A percentile compares a stretch with the other conserved stretches of the same genome.
Evolutionary conservation across 2,329 filamentous ascomycete species (phyloP).

Genomic region (Fusarium sp.): DNA sequence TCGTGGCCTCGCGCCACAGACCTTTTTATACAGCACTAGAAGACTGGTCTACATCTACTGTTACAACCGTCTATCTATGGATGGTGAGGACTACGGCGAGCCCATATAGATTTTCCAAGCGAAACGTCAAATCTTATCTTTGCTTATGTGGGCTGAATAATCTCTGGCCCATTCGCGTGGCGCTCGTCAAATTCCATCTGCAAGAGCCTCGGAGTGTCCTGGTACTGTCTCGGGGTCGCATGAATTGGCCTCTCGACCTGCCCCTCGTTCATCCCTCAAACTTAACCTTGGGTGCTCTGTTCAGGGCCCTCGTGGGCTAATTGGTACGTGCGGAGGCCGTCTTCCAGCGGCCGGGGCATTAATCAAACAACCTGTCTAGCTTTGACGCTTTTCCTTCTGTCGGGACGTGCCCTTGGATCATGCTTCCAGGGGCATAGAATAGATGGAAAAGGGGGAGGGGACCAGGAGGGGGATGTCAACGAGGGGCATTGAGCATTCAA

Average conservation of each 20-base stretch:
- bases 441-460: slow-evolving; percentile 35
- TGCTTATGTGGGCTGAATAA: slow-evolving; percentile 2
- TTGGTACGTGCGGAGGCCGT: slow-evolving; percentile 45
- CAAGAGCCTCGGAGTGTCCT: slow-evolving; percentile 26
- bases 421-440: slow-evolving; percentile 31
- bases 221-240: slow-evolving; percentile 41
- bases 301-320: slow-evolving; percentile 28
- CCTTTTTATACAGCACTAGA: neutral
- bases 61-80: slow-evolving; percentile 14
- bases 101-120: slow-evolving; percentile 1
- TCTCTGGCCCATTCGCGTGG: slow-evolving; percentile 25
- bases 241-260: slow-evolving; percentile 43
- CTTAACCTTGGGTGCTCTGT: slow-evolving; percentile 27
- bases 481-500: slow-evolving; percentile 29
- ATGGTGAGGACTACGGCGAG: slow-evolving; percentile 15
- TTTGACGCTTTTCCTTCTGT: slow-evolving; percentile 35
- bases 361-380: slow-evolving; percentile 46
- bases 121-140: slow-evolving; percentile 4
- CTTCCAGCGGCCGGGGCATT: slow-evolving; percentile 42
- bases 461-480: slow-evolving; percentile 9
- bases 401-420: slow-evolving; percentile 42
- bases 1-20: slow-evolving; percentile 35
- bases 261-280: slow-evolving; percentile 37
- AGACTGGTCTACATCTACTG: slow-evolving; percentile 1
- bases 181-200: slow-evolving; percentile 31